Percentiles rank a stretch among this genome's conserved stretches.
These are phyloP conservation scores for Aspergillus egyptiacus DNA, from an alignment of 495 filamentous ascomycete species.

Conservation along the genomic window DNA sequence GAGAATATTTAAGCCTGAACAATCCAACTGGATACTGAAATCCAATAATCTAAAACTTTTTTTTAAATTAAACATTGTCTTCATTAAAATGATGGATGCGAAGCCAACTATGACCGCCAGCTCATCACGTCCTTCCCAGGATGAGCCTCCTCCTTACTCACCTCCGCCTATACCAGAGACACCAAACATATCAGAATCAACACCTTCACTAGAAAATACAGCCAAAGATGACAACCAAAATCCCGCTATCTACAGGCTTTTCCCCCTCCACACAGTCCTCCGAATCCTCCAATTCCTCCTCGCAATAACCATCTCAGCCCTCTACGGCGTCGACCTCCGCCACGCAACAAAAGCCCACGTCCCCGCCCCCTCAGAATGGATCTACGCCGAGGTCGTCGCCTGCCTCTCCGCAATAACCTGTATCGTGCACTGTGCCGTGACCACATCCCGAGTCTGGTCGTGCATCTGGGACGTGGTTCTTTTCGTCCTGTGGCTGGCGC, in stretches of 20 bases:
- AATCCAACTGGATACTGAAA: too few relatives aligned
- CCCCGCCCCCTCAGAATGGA: constrained; percentile 58
- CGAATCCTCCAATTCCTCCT: constrained; percentile 63
- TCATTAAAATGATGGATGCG: too few relatives aligned
- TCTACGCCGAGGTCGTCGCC: constrained; percentile 60
- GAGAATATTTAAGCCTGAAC: too few relatives aligned
- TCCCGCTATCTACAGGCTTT: constrained; percentile 4
- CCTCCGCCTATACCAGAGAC: too few relatives aligned
- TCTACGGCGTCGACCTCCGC: constrained; percentile 64
- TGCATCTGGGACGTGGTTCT: constrained; percentile 61
- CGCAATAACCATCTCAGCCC: constrained; percentile 58
- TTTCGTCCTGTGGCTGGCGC: constrained; percentile 64
- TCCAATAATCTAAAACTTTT: too few relatives aligned
- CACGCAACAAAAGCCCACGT: constrained; percentile 42
- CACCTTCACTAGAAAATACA: too few relatives aligned
- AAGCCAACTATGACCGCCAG: too few relatives aligned
- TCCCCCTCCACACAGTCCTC: constrained; percentile 38
- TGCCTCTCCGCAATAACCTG: constrained; percentile 52
- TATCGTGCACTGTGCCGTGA: constrained; percentile 53
- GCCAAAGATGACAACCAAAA: too few relatives aligned
- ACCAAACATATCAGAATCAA: too few relatives aligned
- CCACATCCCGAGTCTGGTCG: constrained; percentile 45
- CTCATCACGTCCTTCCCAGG: too few relatives aligned
- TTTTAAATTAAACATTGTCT: too few relatives aligned
- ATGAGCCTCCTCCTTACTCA: too few relatives aligned